Base-by-base conservation (phyloP, 352 stramenopile species). In the Globisporangium irregulare region DNA sequence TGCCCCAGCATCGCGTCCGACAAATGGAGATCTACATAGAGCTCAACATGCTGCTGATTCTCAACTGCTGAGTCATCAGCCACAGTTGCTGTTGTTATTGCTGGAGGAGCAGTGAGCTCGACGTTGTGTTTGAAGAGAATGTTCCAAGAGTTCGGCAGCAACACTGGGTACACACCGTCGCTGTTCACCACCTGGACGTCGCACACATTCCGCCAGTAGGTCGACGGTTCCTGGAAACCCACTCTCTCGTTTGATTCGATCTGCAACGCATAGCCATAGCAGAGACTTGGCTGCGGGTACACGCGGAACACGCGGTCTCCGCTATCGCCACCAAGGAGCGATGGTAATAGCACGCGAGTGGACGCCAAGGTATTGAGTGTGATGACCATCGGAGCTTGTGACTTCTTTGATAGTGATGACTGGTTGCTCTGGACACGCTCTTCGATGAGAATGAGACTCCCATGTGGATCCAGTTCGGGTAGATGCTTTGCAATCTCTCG, bases 71-170 rank as follows among this genome's bases (percentile, higher is more conserved):
- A 15, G 20, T 14, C 53, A 7, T 56, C 22, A 22, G 20, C 8
- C 10, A 29, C 36, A 32, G 32, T 4, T 5, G 18, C 10, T 9
- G 18, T 9, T 59, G 18, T 2, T 29, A 15, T 25, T 22, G 14
- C 20, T 6, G 41, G 12, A 41, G 51, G 54, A n/a, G 34, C 27
- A 4, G 64, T 32, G 12, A 90, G 69, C 56, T 86, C 75, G 58
- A 91, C 77, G 1, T 36, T 79, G 38, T 89, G 74, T 54, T 91
- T 91, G 69, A 89, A 82, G 22, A 92, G 34, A 34, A 89, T 69
- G 41, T 86, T 87, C 82, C 82, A 92, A 14, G 77, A 78, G 1
- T 65, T 50, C 0, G 79, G 66, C 7, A 80, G 68, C 70, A 91
- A 68, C 5, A 81, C 73, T 1, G 77, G 77, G 53, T 84, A 89